These are phyloP conservation scores for thale cress (Arabidopsis thaliana) DNA, from an alignment of 345 rosid species.

Conservation along the genomic window DNA sequence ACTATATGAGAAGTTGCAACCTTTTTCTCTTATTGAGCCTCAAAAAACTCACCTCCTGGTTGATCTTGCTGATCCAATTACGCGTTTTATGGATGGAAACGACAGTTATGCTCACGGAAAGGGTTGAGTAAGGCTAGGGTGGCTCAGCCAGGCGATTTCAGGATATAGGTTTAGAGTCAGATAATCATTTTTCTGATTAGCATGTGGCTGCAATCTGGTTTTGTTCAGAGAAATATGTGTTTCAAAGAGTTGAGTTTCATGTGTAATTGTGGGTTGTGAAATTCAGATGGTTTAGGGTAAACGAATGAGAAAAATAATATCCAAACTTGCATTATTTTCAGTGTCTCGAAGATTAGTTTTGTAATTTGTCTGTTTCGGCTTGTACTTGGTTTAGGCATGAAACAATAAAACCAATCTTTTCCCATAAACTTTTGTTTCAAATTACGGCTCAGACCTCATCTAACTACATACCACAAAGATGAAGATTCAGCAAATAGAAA, in stretches of 20 bases:
- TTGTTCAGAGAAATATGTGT: constrained; percentile 26
- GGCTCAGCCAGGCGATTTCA: constrained; percentile 10
- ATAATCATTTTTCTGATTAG: constrained; percentile 29
- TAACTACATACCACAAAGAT: constrained; percentile 6
- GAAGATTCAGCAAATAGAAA: constrained; percentile 1
- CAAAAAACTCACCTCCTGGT: constrained; percentile 31
- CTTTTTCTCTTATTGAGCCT: constrained; percentile 16
- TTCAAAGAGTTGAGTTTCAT: constrained; percentile 30
- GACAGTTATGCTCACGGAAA: background rate
- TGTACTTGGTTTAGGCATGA: constrained; percentile 6
- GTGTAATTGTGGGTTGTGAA: constrained; percentile 38
- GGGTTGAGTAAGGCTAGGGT: constrained; percentile 28
- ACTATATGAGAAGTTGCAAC: constrained; percentile 3
- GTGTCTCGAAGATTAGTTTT: background rate
- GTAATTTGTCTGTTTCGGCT: background rate
- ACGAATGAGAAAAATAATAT: constrained; percentile 17
- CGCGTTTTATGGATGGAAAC: background rate
- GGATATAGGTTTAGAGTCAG: constrained; percentile 25
- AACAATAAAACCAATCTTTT: background rate
- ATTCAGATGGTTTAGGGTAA: constrained; percentile 20
- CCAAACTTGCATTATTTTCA: constrained; percentile 3
- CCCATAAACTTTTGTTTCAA: background rate
- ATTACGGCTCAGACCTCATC: background rate
- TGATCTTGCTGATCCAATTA: constrained; percentile 9
- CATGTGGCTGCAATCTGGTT: constrained; percentile 26